These are phyloP conservation scores for Cunninghamia lanceolata DNA, from an alignment of 75 land plant species.

Conservation along the genomic window DNA sequence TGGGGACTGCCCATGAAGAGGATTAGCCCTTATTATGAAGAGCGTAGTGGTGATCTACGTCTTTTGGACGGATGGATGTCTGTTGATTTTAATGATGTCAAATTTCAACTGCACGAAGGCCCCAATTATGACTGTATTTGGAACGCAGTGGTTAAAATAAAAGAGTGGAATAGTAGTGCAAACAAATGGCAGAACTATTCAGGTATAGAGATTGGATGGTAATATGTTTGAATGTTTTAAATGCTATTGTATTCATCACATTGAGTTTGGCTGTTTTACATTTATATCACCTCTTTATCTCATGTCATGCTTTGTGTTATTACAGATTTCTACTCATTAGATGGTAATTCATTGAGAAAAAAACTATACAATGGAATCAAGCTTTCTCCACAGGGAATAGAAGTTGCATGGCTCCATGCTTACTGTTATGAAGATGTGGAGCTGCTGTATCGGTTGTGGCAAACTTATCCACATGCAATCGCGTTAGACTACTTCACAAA, in stretches of 20 bases:
- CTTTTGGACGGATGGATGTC: not conserved
- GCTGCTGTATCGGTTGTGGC: not conserved
- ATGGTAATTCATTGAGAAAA: not conserved
- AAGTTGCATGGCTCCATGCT: not conserved
- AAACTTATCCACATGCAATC: too few relatives aligned
- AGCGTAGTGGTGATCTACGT: not conserved
- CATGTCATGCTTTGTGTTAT: too few relatives aligned
- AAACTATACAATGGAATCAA: too few relatives aligned
- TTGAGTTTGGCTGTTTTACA: too few relatives aligned
- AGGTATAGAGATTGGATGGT: not conserved
- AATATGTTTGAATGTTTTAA: too few relatives aligned
- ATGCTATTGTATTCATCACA: too few relatives aligned
- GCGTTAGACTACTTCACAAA: too few relatives aligned
- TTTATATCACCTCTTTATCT: too few relatives aligned
- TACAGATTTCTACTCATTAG: not conserved
- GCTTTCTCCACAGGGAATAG: not conserved
- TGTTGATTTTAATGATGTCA: too few relatives aligned
- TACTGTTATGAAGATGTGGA: not conserved
- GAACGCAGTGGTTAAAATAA: not conserved
- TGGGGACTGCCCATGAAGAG: not conserved
- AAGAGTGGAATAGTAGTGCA: not conserved
- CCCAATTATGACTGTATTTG: too few relatives aligned
- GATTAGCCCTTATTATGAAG: not conserved
- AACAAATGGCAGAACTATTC: not conserved
- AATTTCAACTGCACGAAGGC: not conserved